phyloP scores from a whole-genome alignment of 2,329 filamentous ascomycete species.

The Periglandula ipomoeae region DNA sequence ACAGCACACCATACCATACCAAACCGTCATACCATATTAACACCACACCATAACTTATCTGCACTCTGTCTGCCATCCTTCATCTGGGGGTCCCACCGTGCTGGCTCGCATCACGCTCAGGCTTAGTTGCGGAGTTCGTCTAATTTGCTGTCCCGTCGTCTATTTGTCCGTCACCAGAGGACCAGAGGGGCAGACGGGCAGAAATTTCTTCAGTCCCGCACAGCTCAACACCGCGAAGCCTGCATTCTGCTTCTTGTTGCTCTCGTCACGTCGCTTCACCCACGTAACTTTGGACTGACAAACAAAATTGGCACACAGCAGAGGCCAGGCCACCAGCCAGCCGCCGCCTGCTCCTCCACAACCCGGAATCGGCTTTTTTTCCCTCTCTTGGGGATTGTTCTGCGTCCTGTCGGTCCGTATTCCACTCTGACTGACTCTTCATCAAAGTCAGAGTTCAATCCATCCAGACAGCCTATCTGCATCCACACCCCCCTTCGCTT shows the following conservation, averaged over 20 bases:
- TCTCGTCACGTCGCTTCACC: background rate
- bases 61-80: background rate
- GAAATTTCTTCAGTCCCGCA: constrained; percentile 24
- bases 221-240: constrained; percentile 8
- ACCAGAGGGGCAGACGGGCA: constrained; percentile 17
- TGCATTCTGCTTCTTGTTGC: background rate
- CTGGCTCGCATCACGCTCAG: background rate
- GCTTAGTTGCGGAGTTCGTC: constrained; percentile 15
- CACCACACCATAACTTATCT: background rate
- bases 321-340: background rate
- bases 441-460: constrained; percentile 5
- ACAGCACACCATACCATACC: no score
- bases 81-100: background rate
- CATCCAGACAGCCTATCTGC: constrained; percentile 2
- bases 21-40: no score
- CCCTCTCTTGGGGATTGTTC: no score
- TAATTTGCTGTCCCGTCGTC: constrained; percentile 19
- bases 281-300: background rate
- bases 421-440: constrained; percentile 5
- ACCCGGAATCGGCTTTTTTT: constrained; percentile 3
- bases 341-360: background rate
- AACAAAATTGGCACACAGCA: background rate
- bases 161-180: constrained; percentile 13
- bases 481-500: constrained; percentile 1
- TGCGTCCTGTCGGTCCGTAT: constrained; percentile 2